Evolutionary conservation across 805 yeast genomes (phyloP).

Genomic region (Suhomyces canberraensis): DNA sequence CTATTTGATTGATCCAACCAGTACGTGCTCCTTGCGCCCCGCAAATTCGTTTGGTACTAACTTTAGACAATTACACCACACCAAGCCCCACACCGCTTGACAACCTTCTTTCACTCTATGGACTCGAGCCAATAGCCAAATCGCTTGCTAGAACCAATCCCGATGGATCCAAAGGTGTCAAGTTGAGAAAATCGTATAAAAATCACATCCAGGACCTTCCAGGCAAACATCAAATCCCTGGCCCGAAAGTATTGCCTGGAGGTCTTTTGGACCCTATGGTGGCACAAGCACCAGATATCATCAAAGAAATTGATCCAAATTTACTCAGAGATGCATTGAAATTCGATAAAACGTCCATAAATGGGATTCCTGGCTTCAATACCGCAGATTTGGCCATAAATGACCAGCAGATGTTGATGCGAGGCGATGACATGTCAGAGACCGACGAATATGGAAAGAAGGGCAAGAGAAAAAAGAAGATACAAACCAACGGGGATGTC

Average conservation of each 20-base stretch:
- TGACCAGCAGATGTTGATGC: constrained; percentile 40
- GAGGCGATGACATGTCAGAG: constrained; percentile 40
- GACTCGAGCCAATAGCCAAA: constrained; percentile 61
- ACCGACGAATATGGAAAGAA: constrained; percentile 33
- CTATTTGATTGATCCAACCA: constrained; percentile 26
- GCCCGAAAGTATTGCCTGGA: constrained; percentile 31
- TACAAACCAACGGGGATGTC: constrained; percentile 29
- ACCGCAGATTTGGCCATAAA: constrained; percentile 62
- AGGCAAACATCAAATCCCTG: constrained; percentile 71
- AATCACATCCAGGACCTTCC: constrained; percentile 86
- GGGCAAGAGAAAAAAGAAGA: constrained; percentile 40
- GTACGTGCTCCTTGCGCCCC: constrained; percentile 11
- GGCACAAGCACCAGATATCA: constrained; percentile 41
- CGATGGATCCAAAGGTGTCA: constrained; percentile 88
- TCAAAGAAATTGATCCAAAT: constrained; percentile 49
- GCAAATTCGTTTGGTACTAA: constrained; percentile 7
- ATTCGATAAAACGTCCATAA: constrained; percentile 62
- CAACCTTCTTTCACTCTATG: constrained; percentile 68
- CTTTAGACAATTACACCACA: constrained; percentile 33
- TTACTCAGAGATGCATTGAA: constrained; percentile 48
- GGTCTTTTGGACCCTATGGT: constrained; percentile 37
- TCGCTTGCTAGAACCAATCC: constrained; percentile 85
- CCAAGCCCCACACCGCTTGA: constrained; percentile 68
- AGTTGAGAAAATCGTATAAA: constrained; percentile 90
- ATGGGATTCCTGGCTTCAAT: constrained; percentile 78